phyloP scores from a whole-genome alignment of 805 yeast species.

The Monosporozyma yasuniensis region DNA sequence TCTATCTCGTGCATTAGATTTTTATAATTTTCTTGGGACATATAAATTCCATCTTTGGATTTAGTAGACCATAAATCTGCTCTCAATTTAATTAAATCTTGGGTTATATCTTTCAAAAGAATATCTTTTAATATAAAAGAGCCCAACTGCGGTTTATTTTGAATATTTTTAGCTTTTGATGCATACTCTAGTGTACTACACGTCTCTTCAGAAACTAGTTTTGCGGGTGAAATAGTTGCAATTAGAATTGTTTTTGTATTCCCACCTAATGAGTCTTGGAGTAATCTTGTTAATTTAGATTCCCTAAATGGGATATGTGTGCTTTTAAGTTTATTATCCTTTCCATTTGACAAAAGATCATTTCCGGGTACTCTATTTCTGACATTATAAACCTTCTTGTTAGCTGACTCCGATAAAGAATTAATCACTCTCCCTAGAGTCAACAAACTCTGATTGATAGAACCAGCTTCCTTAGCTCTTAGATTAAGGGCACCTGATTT shows the following conservation, averaged over 20 bases:
- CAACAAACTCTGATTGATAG: conserved; percentile 78
- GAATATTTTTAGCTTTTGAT: conserved; percentile 72
- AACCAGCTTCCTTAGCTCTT: conserved; percentile 89
- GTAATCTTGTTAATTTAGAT: conserved; percentile 62
- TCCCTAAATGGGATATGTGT: conserved; percentile 80
- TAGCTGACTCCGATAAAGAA: conserved; percentile 43
- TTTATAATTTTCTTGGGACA: conserved; percentile 53
- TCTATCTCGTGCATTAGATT: conserved; percentile 41
- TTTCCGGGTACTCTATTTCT: background rate
- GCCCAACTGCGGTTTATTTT: conserved; percentile 61
- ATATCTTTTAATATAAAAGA: conserved; percentile 46
- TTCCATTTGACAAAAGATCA: background rate
- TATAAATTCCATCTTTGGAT: conserved; percentile 53
- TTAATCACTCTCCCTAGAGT: conserved; percentile 87
- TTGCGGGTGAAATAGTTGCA: conserved; percentile 82
- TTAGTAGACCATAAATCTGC: conserved; percentile 56
- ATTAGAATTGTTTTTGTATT: conserved; percentile 77
- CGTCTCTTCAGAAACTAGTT: conserved; percentile 69
- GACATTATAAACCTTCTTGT: background rate
- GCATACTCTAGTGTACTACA: conserved; percentile 83
- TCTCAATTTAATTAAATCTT: conserved; percentile 40
- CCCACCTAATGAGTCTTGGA: conserved; percentile 83
- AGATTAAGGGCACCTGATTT: conserved; percentile 81
- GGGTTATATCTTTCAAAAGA: conserved; percentile 40
- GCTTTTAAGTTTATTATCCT: conserved; percentile 24